Base-by-base conservation (phyloP, 2,329 filamentous ascomycete genomes). In the Sclerotinia glacialis region DNA sequence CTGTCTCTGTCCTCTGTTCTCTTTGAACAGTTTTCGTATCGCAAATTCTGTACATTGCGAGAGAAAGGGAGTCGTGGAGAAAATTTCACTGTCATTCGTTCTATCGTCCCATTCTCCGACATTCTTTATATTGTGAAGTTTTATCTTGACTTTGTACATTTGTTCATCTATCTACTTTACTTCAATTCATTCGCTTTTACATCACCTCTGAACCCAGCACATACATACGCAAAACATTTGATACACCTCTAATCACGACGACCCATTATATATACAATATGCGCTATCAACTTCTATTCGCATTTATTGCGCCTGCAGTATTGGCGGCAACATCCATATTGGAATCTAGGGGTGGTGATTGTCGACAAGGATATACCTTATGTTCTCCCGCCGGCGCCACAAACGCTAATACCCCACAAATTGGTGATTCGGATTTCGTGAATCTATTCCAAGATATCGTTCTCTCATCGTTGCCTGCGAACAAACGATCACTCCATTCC, bases 361-460 rank as follows among this genome's bases (percentile, higher is more conserved):
- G 76, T 67, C 58, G 65, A 46, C 44, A 64, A 55, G 72, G 71
- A 18, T 78, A 75, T 67, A 71, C 71, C 23, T 63, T 76, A 60
- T 78, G 77, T 69, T 69, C 73, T 40, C 76, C 77, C 1, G 18
- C 69, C 5, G 76, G 76, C 23, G 73, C 75, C 23, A 73, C 71
- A 42, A 71, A 67, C 16, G 61, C 65, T 2, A 70, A 67, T 28
- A 67, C 71, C 21, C 76, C 76, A 23, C 70, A 71, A 42, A 74
- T 78, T 53, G 73, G 74, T 28, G 67, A 54, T 58, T 56, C 71
- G 12, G 73, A 72, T 8, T 74, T 78, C 67, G 67, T 69, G 49
- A 69, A 70, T 49, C 71, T 78, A 42, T 78, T 76, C 67, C 64
- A 70, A 50, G 72, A 76, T 54, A 71, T 78, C 14, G 67, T 78